A percentile compares a stretch with the other conserved stretches of the same genome.
phyloP scores from a whole-genome alignment of 2,329 filamentous ascomycete genomes.

The Orbilia brochopaga region DNA sequence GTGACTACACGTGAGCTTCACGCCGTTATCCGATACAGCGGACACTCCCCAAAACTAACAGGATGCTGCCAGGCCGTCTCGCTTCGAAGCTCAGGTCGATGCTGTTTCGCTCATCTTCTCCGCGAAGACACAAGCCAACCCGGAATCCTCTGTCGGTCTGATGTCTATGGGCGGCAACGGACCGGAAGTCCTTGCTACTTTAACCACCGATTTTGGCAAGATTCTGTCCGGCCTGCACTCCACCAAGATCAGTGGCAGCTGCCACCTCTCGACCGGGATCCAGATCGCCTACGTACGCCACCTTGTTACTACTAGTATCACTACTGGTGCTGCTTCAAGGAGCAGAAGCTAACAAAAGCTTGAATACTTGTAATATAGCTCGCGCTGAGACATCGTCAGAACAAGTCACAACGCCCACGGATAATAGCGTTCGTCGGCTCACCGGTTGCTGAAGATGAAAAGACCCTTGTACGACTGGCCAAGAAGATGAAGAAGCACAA shows the following conservation, averaged over 20 bases:
- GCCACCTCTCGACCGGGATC: slow-evolving; percentile 89
- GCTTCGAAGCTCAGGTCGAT: slow-evolving; percentile 95
- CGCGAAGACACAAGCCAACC: slow-evolving; percentile 91
- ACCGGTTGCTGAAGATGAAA: slow-evolving; percentile 85
- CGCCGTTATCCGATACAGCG: slow-evolving; percentile 2
- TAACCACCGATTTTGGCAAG: slow-evolving; percentile 95
- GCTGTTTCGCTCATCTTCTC: slow-evolving; percentile 95
- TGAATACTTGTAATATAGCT: slow-evolving; percentile 67
- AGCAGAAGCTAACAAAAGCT: slow-evolving; percentile 4
- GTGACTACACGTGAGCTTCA: slow-evolving; percentile 72
- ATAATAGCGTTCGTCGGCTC: slow-evolving; percentile 98
- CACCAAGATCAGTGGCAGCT: slow-evolving; percentile 89
- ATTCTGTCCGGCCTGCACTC: slow-evolving; percentile 89
- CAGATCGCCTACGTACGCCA: slow-evolving; percentile 86
- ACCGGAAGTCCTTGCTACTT: slow-evolving; percentile 94
- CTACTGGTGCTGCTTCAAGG: too few species aligned
- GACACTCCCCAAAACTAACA: slow-evolving; percentile 17
- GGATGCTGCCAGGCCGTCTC: slow-evolving; percentile 70
- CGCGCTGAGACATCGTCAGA: slow-evolving; percentile 95
- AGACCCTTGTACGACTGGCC: slow-evolving; percentile 83
- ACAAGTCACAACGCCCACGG: slow-evolving; percentile 93
- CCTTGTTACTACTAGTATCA: not conserved
- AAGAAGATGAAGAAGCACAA: slow-evolving; percentile 99
- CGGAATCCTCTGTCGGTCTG: slow-evolving; percentile 93
- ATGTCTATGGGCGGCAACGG: slow-evolving; percentile 99